These are phyloP conservation scores for Celoporthe dispersa DNA, from an alignment of 2,329 filamentous ascomycete genomes.

Conservation along the genomic window DNA sequence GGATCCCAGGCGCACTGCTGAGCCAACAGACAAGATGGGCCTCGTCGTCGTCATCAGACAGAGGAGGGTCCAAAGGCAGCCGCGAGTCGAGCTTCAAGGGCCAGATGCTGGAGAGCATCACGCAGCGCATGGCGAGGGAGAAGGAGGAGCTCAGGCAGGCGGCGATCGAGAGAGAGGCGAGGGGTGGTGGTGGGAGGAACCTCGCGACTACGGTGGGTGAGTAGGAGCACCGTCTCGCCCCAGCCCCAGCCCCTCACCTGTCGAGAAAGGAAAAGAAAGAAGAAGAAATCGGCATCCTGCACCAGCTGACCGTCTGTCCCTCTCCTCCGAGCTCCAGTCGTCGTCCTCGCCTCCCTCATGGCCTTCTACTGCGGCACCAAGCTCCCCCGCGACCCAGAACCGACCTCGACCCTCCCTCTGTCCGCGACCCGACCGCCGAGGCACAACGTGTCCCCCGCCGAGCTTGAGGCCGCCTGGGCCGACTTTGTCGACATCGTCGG, in stretches of 20 bases:
- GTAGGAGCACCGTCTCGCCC: neutral
- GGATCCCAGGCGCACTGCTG: constrained; percentile 11
- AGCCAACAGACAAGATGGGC: constrained; percentile 22
- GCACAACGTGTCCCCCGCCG: constrained; percentile 64
- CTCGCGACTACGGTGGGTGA: constrained; percentile 54
- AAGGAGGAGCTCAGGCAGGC: constrained; percentile 51
- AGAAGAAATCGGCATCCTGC: neutral
- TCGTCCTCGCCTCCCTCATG: constrained; percentile 54
- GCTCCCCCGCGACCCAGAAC: constrained; percentile 54
- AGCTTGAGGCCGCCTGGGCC: constrained; percentile 72
- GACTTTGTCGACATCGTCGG: constrained; percentile 69
- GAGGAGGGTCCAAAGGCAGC: neutral
- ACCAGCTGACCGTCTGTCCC: neutral
- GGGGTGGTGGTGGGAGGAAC: constrained; percentile 43
- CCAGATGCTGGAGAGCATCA: constrained; percentile 59
- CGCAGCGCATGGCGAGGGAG: constrained; percentile 53
- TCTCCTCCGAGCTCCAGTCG: constrained; percentile 44
- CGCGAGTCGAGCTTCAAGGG: constrained; percentile 49
- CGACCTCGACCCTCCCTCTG: constrained; percentile 64
- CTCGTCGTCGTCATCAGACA: constrained; percentile 28
- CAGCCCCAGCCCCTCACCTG: no score
- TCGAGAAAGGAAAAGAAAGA: neutral
- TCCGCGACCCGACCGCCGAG: constrained; percentile 52
- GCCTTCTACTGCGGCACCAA: constrained; percentile 65
- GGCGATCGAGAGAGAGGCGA: constrained; percentile 45